Evolutionary conservation across 192 early-diverging fungal species (phyloP).

Genomic region (Phycomyces nitens): DNA sequence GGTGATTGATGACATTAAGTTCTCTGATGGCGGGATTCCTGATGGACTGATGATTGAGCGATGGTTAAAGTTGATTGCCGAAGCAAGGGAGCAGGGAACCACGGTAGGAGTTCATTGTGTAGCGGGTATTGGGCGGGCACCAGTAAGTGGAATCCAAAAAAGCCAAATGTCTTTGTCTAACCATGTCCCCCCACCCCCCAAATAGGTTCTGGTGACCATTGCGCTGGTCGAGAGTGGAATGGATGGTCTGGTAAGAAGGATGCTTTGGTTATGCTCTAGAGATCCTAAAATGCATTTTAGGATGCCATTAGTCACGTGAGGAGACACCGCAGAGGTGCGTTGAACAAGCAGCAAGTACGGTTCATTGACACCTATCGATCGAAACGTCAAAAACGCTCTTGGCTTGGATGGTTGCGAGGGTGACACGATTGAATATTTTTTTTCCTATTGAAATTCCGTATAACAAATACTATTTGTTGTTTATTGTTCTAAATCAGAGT

Average conservation of each 20-base stretch:
- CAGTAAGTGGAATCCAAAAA: too few species aligned
- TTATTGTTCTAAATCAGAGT: too few species aligned
- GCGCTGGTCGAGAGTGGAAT: slow-evolving; percentile 74
- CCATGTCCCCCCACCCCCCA: too few species aligned
- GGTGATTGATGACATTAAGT: slow-evolving; percentile 66
- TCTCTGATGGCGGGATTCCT: slow-evolving; percentile 67
- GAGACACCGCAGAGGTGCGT: slow-evolving; percentile 41
- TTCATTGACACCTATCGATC: slow-evolving; percentile 40
- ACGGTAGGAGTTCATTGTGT: slow-evolving; percentile 67
- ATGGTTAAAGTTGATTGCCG: slow-evolving; percentile 41
- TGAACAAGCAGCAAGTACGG: slow-evolving; percentile 43
- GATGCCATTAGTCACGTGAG: slow-evolving; percentile 47
- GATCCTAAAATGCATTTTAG: slow-evolving; percentile 16
- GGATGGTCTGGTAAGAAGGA: slow-evolving; percentile 54
- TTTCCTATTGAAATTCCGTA: too few species aligned
- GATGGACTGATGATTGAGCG: slow-evolving; percentile 29
- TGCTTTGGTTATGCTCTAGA: background rate
- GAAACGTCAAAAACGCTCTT: background rate
- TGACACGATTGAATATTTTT: too few species aligned
- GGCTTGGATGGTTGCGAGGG: background rate
- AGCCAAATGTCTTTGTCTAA: too few species aligned
- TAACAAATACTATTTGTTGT: too few species aligned
- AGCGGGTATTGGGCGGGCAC: slow-evolving; percentile 76
- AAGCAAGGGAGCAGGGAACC: slow-evolving; percentile 24
- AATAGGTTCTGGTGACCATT: slow-evolving; percentile 60